Conservation (phyloP, 2,329 filamentous ascomycete species). For the Hymenotorrendiella dingleyae region DNA sequence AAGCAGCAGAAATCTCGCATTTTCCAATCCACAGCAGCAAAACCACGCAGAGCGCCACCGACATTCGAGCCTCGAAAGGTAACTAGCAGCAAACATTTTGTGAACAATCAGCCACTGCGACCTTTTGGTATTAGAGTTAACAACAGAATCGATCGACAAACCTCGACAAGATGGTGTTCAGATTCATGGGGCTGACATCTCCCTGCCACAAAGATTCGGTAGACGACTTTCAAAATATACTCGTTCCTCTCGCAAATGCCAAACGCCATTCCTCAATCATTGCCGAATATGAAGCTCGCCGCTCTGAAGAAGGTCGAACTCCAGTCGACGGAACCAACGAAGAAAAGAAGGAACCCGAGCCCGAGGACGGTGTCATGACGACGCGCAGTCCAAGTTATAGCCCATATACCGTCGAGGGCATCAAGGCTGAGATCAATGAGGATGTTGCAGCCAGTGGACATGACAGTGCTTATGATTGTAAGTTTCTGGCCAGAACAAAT, state of each 20-base stretch:
- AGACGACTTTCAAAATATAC: conserved; percentile 43
- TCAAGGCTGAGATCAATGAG: conserved; percentile 61
- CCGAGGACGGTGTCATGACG: conserved; percentile 42
- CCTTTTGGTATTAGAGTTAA: no score
- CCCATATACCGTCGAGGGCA: conserved; percentile 53
- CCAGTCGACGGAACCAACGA: not conserved
- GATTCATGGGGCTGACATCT: conserved; percentile 38
- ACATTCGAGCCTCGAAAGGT: no score
- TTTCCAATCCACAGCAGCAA: no score
- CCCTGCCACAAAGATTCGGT: conserved; percentile 45
- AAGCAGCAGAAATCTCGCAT: no score
- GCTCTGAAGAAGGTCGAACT: conserved; percentile 15
- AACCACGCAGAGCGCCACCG: no score
- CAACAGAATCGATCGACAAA: no score
- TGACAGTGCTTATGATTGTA: conserved; percentile 71
- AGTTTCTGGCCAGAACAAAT: conserved; percentile 28
- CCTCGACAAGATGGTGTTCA: conserved; percentile 5
- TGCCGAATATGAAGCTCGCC: conserved; percentile 30
- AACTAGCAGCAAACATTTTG: no score
- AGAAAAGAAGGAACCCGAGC: conserved; percentile 3
- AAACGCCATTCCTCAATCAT: conserved; percentile 34
- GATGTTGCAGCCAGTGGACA: conserved; percentile 42
- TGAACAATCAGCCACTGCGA: no score
- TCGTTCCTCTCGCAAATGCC: conserved; percentile 42
- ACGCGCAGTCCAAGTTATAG: conserved; percentile 48